Evolutionary conservation across 2,329 filamentous ascomycete species (phyloP).

Genomic region (Aspergillus viridinutans): DNA sequence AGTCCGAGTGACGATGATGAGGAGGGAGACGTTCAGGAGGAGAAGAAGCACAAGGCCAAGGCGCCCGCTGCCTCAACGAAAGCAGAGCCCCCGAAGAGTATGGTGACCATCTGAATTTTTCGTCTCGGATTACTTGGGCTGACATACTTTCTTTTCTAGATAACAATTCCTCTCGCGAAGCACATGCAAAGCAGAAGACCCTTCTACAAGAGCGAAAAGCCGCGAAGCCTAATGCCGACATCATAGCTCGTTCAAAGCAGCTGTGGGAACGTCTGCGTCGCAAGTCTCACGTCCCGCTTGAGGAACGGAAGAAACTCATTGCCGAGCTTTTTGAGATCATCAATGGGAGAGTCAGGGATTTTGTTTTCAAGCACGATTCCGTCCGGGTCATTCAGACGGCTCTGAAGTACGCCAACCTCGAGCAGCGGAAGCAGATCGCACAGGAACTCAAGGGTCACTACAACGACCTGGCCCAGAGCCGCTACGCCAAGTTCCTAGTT

Average conservation of each 20-base stretch:
- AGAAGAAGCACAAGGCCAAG: slow-evolving; percentile 15
- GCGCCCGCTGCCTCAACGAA: slow-evolving; percentile 14
- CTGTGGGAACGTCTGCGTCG: slow-evolving; percentile 90
- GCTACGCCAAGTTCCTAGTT: slow-evolving; percentile 95
- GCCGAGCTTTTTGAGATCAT: slow-evolving; percentile 88
- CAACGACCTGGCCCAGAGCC: slow-evolving; percentile 80
- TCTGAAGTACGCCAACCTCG: slow-evolving; percentile 85
- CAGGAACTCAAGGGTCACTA: slow-evolving; percentile 82
- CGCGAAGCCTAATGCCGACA: slow-evolving; percentile 87
- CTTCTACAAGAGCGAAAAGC: slow-evolving; percentile 84
- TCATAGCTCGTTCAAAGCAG: slow-evolving; percentile 86
- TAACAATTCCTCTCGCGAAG: slow-evolving; percentile 72
- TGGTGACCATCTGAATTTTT: slow-evolving; percentile 16
- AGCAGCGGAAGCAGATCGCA: slow-evolving; percentile 82
- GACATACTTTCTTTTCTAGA: slow-evolving; percentile 38
- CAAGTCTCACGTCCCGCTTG: slow-evolving; percentile 87
- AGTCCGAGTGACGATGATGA: slow-evolving; percentile 33
- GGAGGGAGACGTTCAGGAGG: slow-evolving; percentile 28
- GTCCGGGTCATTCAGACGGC: slow-evolving; percentile 96
- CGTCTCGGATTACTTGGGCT: slow-evolving; percentile 7
- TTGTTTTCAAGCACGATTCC: slow-evolving; percentile 97
- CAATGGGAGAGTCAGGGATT: slow-evolving; percentile 85
- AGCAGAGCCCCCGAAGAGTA: slow-evolving; percentile 24
- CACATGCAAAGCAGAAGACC: slow-evolving; percentile 88
- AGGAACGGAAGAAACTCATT: slow-evolving; percentile 82